These are phyloP conservation scores for Cryphonectria japonica DNA, from an alignment of 2,329 filamentous ascomycete species.

Conservation along the genomic window DNA sequence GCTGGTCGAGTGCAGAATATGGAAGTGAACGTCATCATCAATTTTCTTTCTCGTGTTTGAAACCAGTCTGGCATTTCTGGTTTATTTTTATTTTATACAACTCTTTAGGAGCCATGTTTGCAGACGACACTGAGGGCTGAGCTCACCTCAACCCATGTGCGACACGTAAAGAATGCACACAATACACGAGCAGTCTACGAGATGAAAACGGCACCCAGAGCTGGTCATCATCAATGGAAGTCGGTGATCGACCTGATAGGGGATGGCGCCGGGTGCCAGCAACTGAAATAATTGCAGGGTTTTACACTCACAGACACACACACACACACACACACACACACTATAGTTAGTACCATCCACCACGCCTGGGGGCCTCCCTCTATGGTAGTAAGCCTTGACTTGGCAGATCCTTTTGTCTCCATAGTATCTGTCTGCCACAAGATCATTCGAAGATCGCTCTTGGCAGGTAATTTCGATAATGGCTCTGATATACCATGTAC, in stretches of 20 bases:
- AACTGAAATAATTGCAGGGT: background rate
- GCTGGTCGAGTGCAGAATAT: background rate
- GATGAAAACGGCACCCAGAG: background rate
- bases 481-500: background rate
- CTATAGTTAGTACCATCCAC: background rate
- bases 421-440: background rate
- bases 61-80: background rate
- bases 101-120: background rate
- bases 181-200: background rate
- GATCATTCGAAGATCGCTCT: background rate
- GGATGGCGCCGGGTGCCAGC: constrained; percentile 6
- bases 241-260: constrained; percentile 25
- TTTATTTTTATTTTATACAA: background rate
- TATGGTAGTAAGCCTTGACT: background rate
- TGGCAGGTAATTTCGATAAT: background rate
- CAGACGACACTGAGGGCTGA: background rate
- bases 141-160: background rate
- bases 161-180: too few relatives aligned
- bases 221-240: constrained; percentile 14
- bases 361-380: too few relatives aligned
- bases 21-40: background rate
- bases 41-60: background rate
- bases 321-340: background rate
- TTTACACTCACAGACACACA: background rate
- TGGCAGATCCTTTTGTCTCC: background rate